Evolutionary conservation across 306 rosid genomes (phyloP).

Genomic region (Rosa chinensis): DNA sequence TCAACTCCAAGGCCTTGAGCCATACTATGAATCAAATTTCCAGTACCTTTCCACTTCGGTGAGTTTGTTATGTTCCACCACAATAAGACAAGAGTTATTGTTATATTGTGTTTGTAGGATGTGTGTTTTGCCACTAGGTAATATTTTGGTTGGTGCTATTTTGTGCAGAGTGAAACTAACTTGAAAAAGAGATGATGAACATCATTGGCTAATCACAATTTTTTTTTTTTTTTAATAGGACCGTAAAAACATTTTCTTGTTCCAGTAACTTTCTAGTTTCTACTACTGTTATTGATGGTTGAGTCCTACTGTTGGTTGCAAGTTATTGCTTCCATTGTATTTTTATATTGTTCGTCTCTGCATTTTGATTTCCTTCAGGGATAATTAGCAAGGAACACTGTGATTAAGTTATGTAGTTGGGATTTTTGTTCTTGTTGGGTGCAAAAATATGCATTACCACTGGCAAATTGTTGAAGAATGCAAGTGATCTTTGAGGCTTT

Average conservation of each 20-base stretch:
- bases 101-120: not conserved
- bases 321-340: not conserved
- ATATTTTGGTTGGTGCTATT: not conserved
- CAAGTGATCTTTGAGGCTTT: not conserved
- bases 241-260: not conserved
- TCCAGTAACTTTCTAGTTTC: not conserved
- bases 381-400: not conserved
- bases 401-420: not conserved
- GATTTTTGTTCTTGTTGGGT: not conserved
- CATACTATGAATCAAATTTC: not conserved
- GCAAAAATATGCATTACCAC: not conserved
- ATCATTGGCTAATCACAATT: not conserved
- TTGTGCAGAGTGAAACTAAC: not conserved
- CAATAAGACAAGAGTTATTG: no score
- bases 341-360: not conserved
- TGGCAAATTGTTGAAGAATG: not conserved
- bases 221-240: not conserved
- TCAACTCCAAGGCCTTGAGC: constrained; percentile 48
- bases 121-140: not conserved
- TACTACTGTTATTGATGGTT: not conserved
- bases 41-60: constrained; percentile 45
- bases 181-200: not conserved
- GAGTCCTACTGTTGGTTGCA: constrained; percentile 1
- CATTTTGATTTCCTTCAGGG: not conserved
- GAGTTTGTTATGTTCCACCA: constrained; percentile 30